These are phyloP conservation scores for Trichoderma gracile DNA, from an alignment of 2,329 filamentous ascomycete genomes.

Conservation along the genomic window DNA sequence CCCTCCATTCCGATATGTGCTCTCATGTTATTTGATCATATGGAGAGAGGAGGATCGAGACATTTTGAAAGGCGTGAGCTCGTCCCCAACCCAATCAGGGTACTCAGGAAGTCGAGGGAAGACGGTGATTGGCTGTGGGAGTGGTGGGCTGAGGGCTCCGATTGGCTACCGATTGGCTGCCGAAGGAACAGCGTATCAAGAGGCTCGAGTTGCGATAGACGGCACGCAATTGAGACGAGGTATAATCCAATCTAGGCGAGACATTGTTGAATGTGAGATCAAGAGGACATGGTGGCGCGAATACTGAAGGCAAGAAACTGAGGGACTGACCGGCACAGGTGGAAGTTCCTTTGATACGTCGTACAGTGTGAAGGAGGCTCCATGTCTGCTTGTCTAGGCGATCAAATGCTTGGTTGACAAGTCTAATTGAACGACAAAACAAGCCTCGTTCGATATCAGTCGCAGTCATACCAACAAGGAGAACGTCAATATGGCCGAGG, in stretches of 20 bases:
- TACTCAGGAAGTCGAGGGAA: background rate
- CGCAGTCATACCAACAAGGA: background rate
- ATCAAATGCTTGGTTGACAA: background rate
- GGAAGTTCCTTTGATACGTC: too few relatives aligned
- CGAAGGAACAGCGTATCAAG: background rate
- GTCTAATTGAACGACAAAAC: background rate
- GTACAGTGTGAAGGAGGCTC: too few relatives aligned
- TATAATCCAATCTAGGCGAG: background rate
- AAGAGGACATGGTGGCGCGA: background rate
- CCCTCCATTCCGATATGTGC: background rate
- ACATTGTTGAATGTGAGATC: background rate
- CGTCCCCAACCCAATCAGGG: slow-evolving; percentile 1
- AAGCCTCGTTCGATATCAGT: background rate
- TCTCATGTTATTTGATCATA: background rate
- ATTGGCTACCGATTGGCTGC: slow-evolving; percentile 17
- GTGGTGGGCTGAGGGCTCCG: background rate
- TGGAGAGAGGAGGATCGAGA: background rate
- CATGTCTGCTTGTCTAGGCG: too few relatives aligned
- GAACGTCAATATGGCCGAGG: background rate
- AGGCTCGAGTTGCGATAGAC: background rate
- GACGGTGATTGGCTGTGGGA: slow-evolving; percentile 1
- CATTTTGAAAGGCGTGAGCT: background rate
- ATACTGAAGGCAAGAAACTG: background rate
- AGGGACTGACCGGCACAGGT: too few relatives aligned
- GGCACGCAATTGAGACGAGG: background rate